Evolutionary conservation across 371 early-diverging fungal species (phyloP), one percentile per base, ranked within the genome.

Genomic region (Batkoa obscura): DNA sequence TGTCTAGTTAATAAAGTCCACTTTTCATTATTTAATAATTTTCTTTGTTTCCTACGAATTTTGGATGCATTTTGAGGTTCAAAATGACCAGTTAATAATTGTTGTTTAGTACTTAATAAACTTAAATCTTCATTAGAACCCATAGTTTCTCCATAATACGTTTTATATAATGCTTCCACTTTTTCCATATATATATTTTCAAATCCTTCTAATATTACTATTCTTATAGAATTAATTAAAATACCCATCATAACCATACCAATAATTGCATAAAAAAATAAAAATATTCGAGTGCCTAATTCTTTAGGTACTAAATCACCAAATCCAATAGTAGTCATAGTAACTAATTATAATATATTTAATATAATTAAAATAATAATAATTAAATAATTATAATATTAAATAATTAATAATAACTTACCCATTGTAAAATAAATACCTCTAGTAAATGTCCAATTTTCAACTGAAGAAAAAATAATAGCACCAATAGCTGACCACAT

Each of bases 281-380:
- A 13, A 31, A 57, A 49, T 8, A 48, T 37, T 5, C 49, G 49
- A 0, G 38, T 32, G 12, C 10, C 23, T 2, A 31, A 2, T 0
- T 23, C 10, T 15, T 50, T 31, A 35, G 58, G 58, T 17, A 37
- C 39, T 30, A 23, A 50, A 36, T 49, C 49, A 30, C 58, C 58
- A 33, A 57, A 57, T 13, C 58, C 58, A 31, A 57, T 57, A 9
- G 58, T 57, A 1, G 58, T 50, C 12, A 30, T 42, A 6, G 58
- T 57, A 17, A 50, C 58, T 41, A 45, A 45, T n/a, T n/a, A n/a
- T n/a, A n/a, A n/a, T n/a, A n/a, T n/a, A n/a, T n/a, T n/a, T n/a
- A n/a, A n/a, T n/a, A n/a, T n/a, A n/a, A n/a, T n/a, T n/a, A n/a
- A n/a, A n/a, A n/a, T n/a, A n/a, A n/a, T n/a, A n/a, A n/a, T n/a